These are phyloP conservation scores for Pichia insulana DNA, from an alignment of 805 yeast genomes.

Conservation along the genomic window DNA sequence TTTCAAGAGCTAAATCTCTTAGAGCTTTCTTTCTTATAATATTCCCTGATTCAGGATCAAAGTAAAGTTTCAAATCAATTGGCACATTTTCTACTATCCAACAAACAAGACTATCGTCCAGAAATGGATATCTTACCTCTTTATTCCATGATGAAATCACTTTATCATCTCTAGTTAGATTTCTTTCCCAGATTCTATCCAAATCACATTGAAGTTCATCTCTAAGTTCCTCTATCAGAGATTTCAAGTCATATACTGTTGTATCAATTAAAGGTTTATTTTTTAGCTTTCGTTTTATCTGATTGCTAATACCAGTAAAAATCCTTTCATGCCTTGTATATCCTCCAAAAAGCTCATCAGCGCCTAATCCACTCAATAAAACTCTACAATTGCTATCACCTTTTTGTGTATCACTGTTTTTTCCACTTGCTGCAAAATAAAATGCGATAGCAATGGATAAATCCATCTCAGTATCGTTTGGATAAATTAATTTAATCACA, in stretches of 20 bases:
- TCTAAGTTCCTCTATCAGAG: slow-evolving; percentile 34
- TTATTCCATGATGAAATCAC: slow-evolving; percentile 82
- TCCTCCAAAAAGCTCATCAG: slow-evolving; percentile 95
- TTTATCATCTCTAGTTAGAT: slow-evolving; percentile 86
- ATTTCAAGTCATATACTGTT: slow-evolving; percentile 9
- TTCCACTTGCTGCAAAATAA: slow-evolving; percentile 73
- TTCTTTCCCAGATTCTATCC: slow-evolving; percentile 63
- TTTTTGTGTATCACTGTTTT: slow-evolving; percentile 24
- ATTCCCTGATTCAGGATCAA: slow-evolving; percentile 28
- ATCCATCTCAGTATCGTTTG: slow-evolving; percentile 90
- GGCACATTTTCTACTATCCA: slow-evolving; percentile 37
- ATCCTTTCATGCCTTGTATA: slow-evolving; percentile 72
- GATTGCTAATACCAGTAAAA: slow-evolving; percentile 28
- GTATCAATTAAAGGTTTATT: slow-evolving; percentile 16
- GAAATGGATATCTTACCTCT: slow-evolving; percentile 81
- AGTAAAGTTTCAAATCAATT: slow-evolving; percentile 35
- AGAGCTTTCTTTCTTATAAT: slow-evolving; percentile 44
- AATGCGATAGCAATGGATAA: slow-evolving; percentile 92
- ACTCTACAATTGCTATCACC: slow-evolving; percentile 57
- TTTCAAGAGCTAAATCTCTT: slow-evolving; percentile 47
- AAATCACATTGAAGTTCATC: slow-evolving; percentile 65
- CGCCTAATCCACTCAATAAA: slow-evolving; percentile 87
- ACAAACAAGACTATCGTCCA: slow-evolving; percentile 53
- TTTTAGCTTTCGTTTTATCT: slow-evolving; percentile 16
- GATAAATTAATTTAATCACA: slow-evolving; percentile 66